Conservation (phyloP, 768 basidiomycete species). For the Amanita pallidorosea region DNA sequence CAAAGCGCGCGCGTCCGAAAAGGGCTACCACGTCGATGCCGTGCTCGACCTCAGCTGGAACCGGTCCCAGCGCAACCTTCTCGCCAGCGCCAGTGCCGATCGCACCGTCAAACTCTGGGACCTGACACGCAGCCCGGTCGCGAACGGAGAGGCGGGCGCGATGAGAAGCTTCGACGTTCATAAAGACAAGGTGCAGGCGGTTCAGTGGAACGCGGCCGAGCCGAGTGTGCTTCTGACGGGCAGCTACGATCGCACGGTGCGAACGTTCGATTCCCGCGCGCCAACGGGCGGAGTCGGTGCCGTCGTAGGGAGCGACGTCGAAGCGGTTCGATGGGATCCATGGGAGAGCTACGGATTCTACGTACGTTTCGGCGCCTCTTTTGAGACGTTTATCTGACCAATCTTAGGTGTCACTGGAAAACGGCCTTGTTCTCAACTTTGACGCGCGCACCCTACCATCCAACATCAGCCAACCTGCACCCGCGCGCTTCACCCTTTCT, state of each 20-base stretch:
- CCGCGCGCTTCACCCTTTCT: conserved; percentile 76
- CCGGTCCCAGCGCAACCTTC: conserved; percentile 73
- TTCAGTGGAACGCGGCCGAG: conserved; percentile 89
- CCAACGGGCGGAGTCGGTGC: conserved; percentile 79
- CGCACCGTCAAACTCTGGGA: conserved; percentile 98
- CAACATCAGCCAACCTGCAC: conserved; percentile 50
- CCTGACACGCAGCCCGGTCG: conserved; percentile 56
- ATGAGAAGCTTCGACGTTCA: conserved; percentile 81
- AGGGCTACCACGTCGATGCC: conserved; percentile 83
- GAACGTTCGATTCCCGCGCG: conserved; percentile 85
- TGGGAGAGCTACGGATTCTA: conserved; percentile 86
- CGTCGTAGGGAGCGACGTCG: conserved; percentile 83
- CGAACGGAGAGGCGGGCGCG: conserved; percentile 42
- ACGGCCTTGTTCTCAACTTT: conserved; percentile 87
- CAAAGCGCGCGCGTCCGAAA: conserved; percentile 49
- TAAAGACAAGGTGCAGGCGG: conserved; percentile 91
- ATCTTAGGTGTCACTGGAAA: conserved; percentile 84
- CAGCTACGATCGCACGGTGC: conserved; percentile 90
- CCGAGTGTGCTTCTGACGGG: conserved; percentile 88
- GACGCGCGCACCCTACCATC: conserved; percentile 80
- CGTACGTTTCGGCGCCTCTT: conserved; percentile 33
- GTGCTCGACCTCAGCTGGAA: conserved; percentile 95
- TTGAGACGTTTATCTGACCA: conserved; percentile 2
- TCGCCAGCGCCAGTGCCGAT: conserved; percentile 91
- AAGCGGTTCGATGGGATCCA: conserved; percentile 92